These are phyloP conservation scores for Aspergillus phoenicis DNA, from an alignment of 2,329 filamentous ascomycete species.

Conservation along the genomic window DNA sequence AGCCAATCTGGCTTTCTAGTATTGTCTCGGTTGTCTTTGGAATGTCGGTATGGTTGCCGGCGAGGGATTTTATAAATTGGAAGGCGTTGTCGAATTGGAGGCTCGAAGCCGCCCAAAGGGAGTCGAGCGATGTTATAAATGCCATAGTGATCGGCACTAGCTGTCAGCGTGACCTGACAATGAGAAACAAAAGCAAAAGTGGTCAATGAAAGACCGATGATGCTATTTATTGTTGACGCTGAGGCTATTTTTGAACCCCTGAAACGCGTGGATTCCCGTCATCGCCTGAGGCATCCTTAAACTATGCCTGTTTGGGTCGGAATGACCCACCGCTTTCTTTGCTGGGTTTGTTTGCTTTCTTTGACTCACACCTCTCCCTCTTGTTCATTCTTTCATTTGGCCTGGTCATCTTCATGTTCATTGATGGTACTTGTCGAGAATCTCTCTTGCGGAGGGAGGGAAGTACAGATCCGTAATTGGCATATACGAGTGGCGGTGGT, in stretches of 20 bases:
- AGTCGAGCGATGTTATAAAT: constrained; percentile 6
- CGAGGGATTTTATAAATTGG: not conserved
- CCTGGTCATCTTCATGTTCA: not conserved
- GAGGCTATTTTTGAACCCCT: constrained; percentile 2
- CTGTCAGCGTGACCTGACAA: not conserved
- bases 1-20: not conserved
- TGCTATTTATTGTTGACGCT: not conserved
- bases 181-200: not conserved
- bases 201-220: not conserved
- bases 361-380: not conserved
- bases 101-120: not conserved
- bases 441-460: not conserved
- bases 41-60: not conserved
- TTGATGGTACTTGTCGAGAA: too few relatives aligned
- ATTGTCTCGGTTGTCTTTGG: not conserved
- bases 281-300: not conserved
- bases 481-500: not conserved
- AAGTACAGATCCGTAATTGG: not conserved
- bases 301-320: not conserved
- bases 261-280: not conserved
- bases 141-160: not conserved
- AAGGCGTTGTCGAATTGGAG: not conserved
- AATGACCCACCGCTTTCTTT: not conserved
- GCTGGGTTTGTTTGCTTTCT: not conserved
- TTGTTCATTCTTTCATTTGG: not conserved